Evolutionary conservation across 805 yeast genomes (phyloP).

Genomic region (Saccharomycopsis fodiens): DNA sequence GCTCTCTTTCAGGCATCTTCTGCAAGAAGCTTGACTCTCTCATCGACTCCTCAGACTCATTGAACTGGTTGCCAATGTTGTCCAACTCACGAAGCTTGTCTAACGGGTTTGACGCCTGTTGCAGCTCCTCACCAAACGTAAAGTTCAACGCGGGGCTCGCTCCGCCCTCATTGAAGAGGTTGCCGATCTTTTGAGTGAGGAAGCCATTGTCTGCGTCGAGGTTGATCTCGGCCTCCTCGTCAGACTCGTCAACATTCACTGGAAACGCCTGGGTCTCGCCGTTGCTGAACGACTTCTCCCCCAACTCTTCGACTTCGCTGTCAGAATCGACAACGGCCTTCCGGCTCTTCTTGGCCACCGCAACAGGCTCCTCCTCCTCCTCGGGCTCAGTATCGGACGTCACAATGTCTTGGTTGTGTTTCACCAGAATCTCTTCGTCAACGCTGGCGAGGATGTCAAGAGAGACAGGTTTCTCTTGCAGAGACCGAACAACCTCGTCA

Average conservation of each 20-base stretch:
- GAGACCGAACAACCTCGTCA: neutral
- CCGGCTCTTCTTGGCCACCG: conserved; percentile 10
- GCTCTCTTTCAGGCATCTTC: neutral
- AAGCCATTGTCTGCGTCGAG: conserved; percentile 22
- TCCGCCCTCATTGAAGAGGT: conserved; percentile 13
- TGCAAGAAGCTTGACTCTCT: conserved; percentile 1
- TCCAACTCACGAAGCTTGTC: conserved; percentile 13
- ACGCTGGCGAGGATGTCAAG: neutral
- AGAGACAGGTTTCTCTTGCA: neutral
- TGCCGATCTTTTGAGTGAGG: conserved; percentile 19
- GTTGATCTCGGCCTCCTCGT: conserved; percentile 22
- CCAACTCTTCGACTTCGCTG: conserved; percentile 20
- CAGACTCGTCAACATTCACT: conserved; percentile 20
- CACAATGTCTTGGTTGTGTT: neutral
- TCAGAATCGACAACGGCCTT: conserved; percentile 22
- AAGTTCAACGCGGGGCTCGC: neutral
- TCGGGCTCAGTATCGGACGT: neutral
- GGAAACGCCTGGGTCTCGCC: neutral
- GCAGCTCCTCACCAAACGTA: conserved; percentile 1
- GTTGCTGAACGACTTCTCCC: neutral
- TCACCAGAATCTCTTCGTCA: conserved; percentile 2
- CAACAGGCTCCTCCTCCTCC: neutral
- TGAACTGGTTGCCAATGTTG: neutral
- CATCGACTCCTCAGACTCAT: neutral
- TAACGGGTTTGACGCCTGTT: conserved; percentile 6